Percentiles rank a stretch among this genome's conserved stretches.
These are phyloP conservation scores for Gonium pectorale DNA, from an alignment of 139 green algal genomes.

Conservation along the genomic window DNA sequence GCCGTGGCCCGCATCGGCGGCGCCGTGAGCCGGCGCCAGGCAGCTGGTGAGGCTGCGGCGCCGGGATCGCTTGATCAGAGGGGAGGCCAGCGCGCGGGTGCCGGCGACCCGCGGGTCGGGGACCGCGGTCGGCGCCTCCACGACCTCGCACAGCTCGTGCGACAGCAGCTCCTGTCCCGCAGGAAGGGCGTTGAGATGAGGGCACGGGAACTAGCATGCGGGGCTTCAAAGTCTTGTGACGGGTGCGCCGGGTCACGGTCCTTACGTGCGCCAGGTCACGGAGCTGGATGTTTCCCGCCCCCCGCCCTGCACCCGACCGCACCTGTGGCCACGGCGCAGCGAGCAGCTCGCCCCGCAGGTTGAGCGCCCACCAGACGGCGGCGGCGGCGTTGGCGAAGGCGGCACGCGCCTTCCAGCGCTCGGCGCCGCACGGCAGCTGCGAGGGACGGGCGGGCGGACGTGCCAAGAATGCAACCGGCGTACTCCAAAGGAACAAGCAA, in stretches of 20 bases:
- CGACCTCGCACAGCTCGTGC: conserved; percentile 20
- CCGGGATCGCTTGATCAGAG: not conserved
- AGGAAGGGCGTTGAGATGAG: not conserved
- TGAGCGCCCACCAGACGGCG: conserved; percentile 7
- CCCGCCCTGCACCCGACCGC: not conserved
- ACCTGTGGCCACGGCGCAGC: conserved; percentile 13
- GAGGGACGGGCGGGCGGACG: no score
- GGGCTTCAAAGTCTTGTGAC: no score
- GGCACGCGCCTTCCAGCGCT: not conserved
- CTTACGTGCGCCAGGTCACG: no score
- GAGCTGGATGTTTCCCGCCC: no score
- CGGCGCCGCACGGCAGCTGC: no score
- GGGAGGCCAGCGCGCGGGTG: not conserved
- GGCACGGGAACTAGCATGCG: no score
- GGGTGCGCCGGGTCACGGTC: no score
- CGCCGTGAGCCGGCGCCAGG: not conserved
- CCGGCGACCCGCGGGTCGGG: not conserved
- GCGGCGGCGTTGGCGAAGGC: not conserved
- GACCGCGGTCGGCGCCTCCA: not conserved
- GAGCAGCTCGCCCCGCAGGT: not conserved
- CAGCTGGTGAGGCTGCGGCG: not conserved
- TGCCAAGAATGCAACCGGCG: no score
- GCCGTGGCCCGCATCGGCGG: not conserved
- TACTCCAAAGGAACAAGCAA: no score
- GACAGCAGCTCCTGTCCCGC: not conserved